Evolutionary conservation across 2,329 filamentous ascomycete species (phyloP).

Genomic region (Bipolaris zeicola): DNA sequence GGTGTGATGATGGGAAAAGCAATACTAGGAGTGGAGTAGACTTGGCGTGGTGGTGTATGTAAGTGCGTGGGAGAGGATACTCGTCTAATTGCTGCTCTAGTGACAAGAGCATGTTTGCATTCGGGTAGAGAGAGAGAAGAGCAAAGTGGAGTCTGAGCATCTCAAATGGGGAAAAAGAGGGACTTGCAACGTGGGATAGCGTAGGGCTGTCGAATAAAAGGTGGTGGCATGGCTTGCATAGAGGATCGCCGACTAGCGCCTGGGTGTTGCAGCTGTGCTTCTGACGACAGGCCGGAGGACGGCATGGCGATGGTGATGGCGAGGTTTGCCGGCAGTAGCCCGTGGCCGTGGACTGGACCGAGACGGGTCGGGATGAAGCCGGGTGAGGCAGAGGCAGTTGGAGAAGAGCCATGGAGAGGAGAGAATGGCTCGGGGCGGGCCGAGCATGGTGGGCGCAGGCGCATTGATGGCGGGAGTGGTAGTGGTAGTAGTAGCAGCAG

Average conservation of each 20-base stretch:
- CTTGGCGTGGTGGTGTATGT: background rate
- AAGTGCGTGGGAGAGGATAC: background rate
- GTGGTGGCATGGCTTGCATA: slow-evolving; percentile 19
- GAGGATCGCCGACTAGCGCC: slow-evolving; percentile 25
- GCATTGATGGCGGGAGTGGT: too few species aligned
- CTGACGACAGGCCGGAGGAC: background rate
- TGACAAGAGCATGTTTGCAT: too few species aligned
- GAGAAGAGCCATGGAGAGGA: background rate
- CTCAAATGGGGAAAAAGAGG: slow-evolving; percentile 38
- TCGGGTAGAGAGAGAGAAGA: background rate
- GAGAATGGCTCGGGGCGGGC: slow-evolving; percentile 7
- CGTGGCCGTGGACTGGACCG: background rate
- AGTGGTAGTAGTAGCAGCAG: background rate
- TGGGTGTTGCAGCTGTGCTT: slow-evolving; percentile 7
- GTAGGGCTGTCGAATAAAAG: slow-evolving; percentile 39
- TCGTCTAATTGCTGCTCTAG: background rate
- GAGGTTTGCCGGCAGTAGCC: background rate
- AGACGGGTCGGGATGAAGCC: background rate
- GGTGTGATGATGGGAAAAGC: slow-evolving; percentile 1
- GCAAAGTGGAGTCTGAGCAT: slow-evolving; percentile 2
- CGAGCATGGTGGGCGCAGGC: slow-evolving; percentile 3
- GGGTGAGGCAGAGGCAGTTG: background rate
- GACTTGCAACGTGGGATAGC: slow-evolving; percentile 11
- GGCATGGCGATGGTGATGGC: background rate
- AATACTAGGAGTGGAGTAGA: slow-evolving; percentile 6